Conservation (phyloP, 306 rosid genomes). For the Cucurbita ficifolia region DNA sequence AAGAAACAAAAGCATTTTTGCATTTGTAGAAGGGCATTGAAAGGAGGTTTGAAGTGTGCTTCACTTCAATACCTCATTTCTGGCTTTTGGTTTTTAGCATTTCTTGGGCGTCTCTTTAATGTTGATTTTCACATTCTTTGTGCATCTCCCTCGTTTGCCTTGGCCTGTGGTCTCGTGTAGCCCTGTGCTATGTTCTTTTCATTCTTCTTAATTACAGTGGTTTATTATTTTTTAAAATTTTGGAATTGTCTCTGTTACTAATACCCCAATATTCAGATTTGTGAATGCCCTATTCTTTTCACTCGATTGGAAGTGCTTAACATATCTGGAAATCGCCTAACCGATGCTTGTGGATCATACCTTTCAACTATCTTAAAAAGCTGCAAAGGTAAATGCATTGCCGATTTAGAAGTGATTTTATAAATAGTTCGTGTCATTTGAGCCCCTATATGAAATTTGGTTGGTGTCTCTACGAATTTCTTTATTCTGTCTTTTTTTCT, state of each 20-base stretch:
- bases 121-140: background rate
- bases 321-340: constrained; percentile 81
- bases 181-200: background rate
- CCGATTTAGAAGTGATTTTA: background rate
- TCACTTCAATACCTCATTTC: background rate
- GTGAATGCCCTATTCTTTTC: constrained; percentile 66
- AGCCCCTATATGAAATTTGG: background rate
- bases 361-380: constrained; percentile 64
- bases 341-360: constrained; percentile 79
- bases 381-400: constrained; percentile 45
- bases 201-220: background rate
- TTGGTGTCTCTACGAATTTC: background rate
- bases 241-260: background rate
- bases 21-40: background rate
- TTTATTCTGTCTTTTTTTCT: background rate
- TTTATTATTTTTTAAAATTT: background rate
- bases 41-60: background rate
- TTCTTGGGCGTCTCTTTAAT: background rate
- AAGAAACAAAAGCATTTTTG: background rate
- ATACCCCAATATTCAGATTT: constrained; percentile 39
- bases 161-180: background rate
- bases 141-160: background rate
- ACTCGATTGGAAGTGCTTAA: constrained; percentile 76
- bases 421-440: background rate
- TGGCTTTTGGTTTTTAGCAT: background rate